These are phyloP conservation scores for Pseudocercospora pini-densiflorae DNA, from an alignment of 2,329 filamentous ascomycete genomes.

Conservation along the genomic window DNA sequence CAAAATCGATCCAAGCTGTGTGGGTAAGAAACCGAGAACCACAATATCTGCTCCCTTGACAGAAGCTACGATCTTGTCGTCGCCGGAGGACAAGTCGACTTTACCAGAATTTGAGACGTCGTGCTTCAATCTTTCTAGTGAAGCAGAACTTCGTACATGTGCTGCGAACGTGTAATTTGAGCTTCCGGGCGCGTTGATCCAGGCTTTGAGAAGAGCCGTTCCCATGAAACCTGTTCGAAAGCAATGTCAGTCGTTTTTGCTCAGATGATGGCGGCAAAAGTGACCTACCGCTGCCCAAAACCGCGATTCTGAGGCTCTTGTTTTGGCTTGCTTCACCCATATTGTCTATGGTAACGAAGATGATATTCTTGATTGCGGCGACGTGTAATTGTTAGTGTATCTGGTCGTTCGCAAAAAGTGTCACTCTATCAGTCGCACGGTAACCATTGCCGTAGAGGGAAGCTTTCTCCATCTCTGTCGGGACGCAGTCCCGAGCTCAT, in stretches of 20 bases:
- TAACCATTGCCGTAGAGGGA: not conserved
- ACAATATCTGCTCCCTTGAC: constrained; percentile 24
- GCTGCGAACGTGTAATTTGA: constrained; percentile 21
- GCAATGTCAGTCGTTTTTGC: not conserved
- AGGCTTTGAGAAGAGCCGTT: constrained; percentile 30
- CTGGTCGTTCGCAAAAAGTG: not conserved
- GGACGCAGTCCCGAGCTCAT: not conserved
- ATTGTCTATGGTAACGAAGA: not conserved
- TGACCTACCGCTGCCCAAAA: not conserved
- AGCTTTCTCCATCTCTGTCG: not conserved
- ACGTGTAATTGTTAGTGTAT: not conserved
- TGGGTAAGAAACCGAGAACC: constrained; percentile 29
- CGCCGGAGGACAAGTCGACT: constrained; percentile 15
- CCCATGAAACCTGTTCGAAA: constrained; percentile 30
- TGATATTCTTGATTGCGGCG: not conserved
- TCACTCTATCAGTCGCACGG: not conserved
- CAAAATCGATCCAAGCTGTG: constrained; percentile 21
- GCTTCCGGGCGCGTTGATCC: constrained; percentile 10
- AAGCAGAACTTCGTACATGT: constrained; percentile 19
- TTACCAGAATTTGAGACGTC: constrained; percentile 12
- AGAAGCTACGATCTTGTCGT: constrained; percentile 16
- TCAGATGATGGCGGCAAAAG: not conserved
- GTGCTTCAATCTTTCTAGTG: constrained; percentile 16
- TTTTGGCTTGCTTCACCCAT: not conserved
- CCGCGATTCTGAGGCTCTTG: not conserved